These are phyloP conservation scores for Xenoacremonium recifei DNA, from an alignment of 2,329 filamentous ascomycete species.

Conservation along the genomic window DNA sequence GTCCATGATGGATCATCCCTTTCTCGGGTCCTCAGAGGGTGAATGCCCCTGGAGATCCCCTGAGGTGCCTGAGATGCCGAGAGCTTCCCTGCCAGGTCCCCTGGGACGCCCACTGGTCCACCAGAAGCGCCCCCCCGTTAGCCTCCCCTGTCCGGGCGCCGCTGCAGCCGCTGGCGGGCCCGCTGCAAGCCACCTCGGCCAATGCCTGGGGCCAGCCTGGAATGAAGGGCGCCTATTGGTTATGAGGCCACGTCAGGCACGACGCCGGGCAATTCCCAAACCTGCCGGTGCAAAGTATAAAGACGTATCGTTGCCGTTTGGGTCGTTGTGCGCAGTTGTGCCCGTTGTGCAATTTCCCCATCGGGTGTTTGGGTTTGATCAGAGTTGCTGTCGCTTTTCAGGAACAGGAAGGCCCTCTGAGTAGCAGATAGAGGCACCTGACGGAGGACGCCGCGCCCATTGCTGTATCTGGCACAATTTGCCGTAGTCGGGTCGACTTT, in stretches of 20 bases:
- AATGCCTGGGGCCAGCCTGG: slow-evolving; percentile 22
- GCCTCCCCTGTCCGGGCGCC: slow-evolving; percentile 12
- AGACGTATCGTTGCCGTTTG: neutral
- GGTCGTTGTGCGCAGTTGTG: neutral
- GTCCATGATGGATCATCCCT: too few relatives aligned
- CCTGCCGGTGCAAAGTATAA: neutral
- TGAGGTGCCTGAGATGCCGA: too few relatives aligned
- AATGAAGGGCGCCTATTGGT: slow-evolving; percentile 27
- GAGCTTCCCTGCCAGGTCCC: too few relatives aligned
- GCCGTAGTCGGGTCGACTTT: too few relatives aligned
- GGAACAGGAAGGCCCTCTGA: neutral
- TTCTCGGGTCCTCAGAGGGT: too few relatives aligned
- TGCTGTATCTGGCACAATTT: too few relatives aligned
- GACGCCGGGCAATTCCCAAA: slow-evolving; percentile 7
- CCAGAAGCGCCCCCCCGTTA: too few relatives aligned
- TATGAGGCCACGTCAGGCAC: slow-evolving; percentile 18
- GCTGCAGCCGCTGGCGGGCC: slow-evolving; percentile 19
- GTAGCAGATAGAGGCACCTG: too few relatives aligned
- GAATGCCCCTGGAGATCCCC: slow-evolving; percentile 3
- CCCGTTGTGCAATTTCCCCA: neutral
- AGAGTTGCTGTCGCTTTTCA: neutral
- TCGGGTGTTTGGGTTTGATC: neutral
- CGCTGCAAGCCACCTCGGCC: slow-evolving; percentile 22
- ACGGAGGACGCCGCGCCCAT: too few relatives aligned
- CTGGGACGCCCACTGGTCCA: too few relatives aligned